These are phyloP conservation scores for Talaromyces sp. DNA, from an alignment of 2,329 filamentous ascomycete species.

Conservation along the genomic window DNA sequence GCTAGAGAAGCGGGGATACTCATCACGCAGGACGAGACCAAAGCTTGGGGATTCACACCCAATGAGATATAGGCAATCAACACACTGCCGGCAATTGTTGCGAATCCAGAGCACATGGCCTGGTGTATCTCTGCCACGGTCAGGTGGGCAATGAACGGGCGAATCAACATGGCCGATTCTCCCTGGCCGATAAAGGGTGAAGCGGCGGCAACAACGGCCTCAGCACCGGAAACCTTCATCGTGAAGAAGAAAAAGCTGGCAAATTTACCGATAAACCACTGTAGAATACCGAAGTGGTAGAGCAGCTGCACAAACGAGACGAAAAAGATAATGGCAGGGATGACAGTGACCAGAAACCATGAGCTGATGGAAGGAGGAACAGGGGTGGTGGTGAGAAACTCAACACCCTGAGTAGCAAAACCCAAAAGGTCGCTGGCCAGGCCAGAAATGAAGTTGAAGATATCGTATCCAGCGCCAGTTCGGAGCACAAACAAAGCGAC, in stretches of 20 bases:
- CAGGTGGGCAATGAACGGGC: conserved; percentile 77
- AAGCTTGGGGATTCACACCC: conserved; percentile 74
- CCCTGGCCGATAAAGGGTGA: conserved; percentile 93
- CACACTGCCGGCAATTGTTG: conserved; percentile 84
- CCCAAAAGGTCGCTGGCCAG: conserved; percentile 68
- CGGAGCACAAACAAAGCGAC: conserved; percentile 83
- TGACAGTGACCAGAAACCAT: conserved; percentile 73
- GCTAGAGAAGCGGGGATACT: conserved; percentile 87
- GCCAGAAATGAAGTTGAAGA: conserved; percentile 80
- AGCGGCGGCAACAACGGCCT: conserved; percentile 88
- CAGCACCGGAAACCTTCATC: conserved; percentile 79
- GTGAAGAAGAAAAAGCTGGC: conserved; percentile 88
- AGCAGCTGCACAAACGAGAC: conserved; percentile 83
- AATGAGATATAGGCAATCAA: conserved; percentile 79
- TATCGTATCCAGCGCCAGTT: conserved; percentile 74
- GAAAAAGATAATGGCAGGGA: conserved; percentile 96
- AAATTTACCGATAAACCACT: conserved; percentile 87
- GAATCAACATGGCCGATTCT: conserved; percentile 88
- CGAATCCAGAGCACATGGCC: conserved; percentile 87
- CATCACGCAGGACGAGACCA: conserved; percentile 93
- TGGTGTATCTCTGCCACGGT: conserved; percentile 87
- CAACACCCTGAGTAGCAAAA: conserved; percentile 67
- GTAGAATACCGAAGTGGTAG: conserved; percentile 72
- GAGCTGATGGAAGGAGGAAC: conserved; percentile 27
- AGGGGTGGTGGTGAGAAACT: conserved; percentile 57